Base-by-base conservation (phyloP, 2,329 filamentous ascomycete species). In the Ramularia collo-cygni region DNA sequence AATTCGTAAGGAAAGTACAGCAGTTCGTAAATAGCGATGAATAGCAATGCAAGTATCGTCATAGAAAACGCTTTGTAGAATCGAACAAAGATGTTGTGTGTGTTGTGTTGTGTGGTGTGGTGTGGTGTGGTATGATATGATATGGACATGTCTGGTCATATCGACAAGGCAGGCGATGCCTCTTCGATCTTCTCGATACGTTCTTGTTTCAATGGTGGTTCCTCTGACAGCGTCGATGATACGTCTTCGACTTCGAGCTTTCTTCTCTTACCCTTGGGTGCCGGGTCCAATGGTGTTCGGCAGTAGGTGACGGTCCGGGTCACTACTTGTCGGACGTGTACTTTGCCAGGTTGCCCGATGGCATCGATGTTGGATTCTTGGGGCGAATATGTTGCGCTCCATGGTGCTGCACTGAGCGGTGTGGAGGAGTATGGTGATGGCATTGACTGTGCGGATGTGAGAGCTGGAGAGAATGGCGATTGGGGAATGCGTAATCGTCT, bases 231-330 rank as follows among this genome's bases (percentile, higher is more conserved):
- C 16, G 35, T 46, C 39, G 40, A 37, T 3, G 35, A 33, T 15
- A 40, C 38, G 27, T 49, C 49, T 15, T 56, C 52, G 53, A 41
- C 45, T 35, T 76, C 72, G 43, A 79, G 65, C 71, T 86, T 93
- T 68, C 89, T 82, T 68, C 88, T 79, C 75, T 95, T 96, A 50
- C 89, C 89, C 64, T 89, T 89, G 6, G 88, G 90, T 27, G 89
- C 87, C 16, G 89, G 85, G 51, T 88, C 85, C 68, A 96, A 85
- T 27, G 67, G 64, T 59, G 74, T 59, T 38, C 71, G 66, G 55
- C 85, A 94, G 65, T 93, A 95, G 28, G 86, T 95, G 44, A 95
- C 85, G 12, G 88, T 95, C 53, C 88, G 77, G n/a, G 89, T 95
- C 38, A 95, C 85, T 4, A 95, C 87, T 63, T 95, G 88, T 39